Conservation (phyloP, 495 filamentous ascomycete species). For the Penicillium steckii region DNA sequence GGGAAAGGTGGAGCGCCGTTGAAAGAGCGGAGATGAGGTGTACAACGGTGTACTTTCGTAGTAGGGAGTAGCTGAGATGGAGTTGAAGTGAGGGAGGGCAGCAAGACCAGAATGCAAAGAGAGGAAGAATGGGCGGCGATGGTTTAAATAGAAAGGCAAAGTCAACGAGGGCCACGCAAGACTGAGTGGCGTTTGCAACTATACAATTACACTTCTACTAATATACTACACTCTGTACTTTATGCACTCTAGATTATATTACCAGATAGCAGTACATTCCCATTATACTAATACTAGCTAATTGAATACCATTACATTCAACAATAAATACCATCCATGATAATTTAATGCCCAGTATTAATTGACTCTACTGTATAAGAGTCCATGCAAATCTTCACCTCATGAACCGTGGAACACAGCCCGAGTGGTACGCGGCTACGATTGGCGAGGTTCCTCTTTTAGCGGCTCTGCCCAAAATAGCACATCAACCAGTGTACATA, state of each 20-base stretch:
- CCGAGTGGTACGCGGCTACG: background rate
- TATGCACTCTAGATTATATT: too few relatives aligned
- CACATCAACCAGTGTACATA: too few relatives aligned
- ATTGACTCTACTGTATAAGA: too few relatives aligned
- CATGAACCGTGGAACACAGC: conserved; percentile 11
- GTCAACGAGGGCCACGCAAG: conserved; percentile 35
- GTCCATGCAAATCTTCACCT: background rate
- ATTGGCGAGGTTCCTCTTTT: conserved; percentile 22
- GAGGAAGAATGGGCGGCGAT: conserved; percentile 2
- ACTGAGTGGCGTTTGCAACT: background rate
- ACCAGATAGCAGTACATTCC: background rate
- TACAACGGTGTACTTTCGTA: background rate
- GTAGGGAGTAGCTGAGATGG: too few relatives aligned
- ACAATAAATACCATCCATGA: background rate
- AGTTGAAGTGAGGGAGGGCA: background rate
- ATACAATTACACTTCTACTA: too few relatives aligned
- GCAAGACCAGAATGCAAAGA: too few relatives aligned
- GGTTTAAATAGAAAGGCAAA: conserved; percentile 28
- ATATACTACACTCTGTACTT: too few relatives aligned
- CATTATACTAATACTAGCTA: too few relatives aligned
- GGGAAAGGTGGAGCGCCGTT: conserved; percentile 9
- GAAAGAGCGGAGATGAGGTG: background rate
- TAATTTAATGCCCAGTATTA: too few relatives aligned
- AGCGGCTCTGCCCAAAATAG: background rate
- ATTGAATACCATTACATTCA: background rate